These are phyloP conservation scores for Prunus padus DNA, from an alignment of 306 rosid species.

Conservation along the genomic window DNA sequence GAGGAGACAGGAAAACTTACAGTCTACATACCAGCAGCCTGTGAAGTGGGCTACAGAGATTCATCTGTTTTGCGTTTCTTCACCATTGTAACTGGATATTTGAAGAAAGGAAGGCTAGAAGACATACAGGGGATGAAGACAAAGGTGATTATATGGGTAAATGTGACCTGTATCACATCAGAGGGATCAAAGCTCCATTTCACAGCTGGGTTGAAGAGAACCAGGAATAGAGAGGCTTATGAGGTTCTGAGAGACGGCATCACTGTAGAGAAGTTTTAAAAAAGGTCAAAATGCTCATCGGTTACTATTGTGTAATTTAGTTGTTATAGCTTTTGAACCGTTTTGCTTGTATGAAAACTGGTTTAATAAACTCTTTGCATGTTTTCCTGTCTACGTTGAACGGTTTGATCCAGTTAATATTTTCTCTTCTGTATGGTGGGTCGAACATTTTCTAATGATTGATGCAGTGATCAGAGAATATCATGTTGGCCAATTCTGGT, in stretches of 20 bases:
- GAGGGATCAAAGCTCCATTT: conserved; percentile 80
- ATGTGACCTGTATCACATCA: conserved; percentile 65
- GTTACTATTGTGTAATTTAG: conserved; percentile 17
- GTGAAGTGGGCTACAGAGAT: conserved; percentile 89
- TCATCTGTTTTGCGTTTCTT: conserved; percentile 78
- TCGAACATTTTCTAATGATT: background rate
- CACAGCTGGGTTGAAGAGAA: conserved; percentile 84
- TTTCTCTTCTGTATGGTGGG: background rate
- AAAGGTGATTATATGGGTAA: conserved; percentile 90
- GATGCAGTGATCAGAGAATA: background rate
- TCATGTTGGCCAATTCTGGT: too few relatives aligned
- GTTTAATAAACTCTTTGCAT: conserved; percentile 21
- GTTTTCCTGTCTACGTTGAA: conserved; percentile 22
- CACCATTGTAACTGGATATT: conserved; percentile 65
- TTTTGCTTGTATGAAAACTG: conserved; percentile 20
- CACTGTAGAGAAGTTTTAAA: conserved; percentile 63
- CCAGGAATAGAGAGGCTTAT: conserved; percentile 81
- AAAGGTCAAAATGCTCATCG: background rate
- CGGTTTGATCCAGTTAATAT: conserved; percentile 23
- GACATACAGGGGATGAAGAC: conserved; percentile 93
- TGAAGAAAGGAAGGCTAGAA: conserved; percentile 87
- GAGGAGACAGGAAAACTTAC: conserved; percentile 76
- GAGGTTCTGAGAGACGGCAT: conserved; percentile 86
- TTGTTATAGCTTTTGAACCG: conserved; percentile 11
- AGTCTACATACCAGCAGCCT: conserved; percentile 64